Conservation (phyloP, 2,329 filamentous ascomycete genomes). For the Rutstroemia sp. region DNA sequence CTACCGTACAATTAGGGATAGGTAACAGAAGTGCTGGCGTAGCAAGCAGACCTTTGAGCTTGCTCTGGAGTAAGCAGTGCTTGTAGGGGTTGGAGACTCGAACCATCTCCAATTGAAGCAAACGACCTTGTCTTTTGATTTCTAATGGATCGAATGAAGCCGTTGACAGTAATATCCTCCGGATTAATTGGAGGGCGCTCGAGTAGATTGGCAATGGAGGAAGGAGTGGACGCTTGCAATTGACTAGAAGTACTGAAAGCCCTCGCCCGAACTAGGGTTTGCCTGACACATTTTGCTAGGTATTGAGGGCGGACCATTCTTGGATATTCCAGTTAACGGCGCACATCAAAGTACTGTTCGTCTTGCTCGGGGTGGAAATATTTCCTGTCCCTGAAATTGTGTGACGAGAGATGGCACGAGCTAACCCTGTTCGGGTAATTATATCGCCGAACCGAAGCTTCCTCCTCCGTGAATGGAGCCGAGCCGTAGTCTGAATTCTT, state of each 20-base stretch:
- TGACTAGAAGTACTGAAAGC: not conserved
- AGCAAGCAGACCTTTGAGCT: slow-evolving; percentile 16
- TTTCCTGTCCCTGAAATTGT: no score
- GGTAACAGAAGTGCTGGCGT: slow-evolving; percentile 3
- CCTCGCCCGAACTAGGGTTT: not conserved
- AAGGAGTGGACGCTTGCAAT: not conserved
- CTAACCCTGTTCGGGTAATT: no score
- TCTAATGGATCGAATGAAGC: slow-evolving; percentile 76
- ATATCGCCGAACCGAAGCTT: no score
- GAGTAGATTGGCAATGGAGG: slow-evolving; percentile 49
- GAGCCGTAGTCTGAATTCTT: no score
- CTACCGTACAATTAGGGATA: slow-evolving; percentile 38
- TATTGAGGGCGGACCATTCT: no score
- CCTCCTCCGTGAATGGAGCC: no score
- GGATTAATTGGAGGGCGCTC: slow-evolving; percentile 40
- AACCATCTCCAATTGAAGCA: slow-evolving; percentile 80
- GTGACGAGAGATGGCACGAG: no score
- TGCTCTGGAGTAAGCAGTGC: slow-evolving; percentile 25
- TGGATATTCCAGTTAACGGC: not conserved
- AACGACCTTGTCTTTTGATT: slow-evolving; percentile 82
- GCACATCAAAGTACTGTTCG: no score
- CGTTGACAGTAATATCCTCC: slow-evolving; percentile 53
- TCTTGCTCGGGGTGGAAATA: no score
- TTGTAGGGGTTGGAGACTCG: slow-evolving; percentile 71
- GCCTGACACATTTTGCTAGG: not conserved